Percentiles rank a stretch among this genome's conserved stretches.
Evolutionary conservation across 2,329 filamentous ascomycete species (phyloP).

Genomic region (Macrophomina phaseolina): DNA sequence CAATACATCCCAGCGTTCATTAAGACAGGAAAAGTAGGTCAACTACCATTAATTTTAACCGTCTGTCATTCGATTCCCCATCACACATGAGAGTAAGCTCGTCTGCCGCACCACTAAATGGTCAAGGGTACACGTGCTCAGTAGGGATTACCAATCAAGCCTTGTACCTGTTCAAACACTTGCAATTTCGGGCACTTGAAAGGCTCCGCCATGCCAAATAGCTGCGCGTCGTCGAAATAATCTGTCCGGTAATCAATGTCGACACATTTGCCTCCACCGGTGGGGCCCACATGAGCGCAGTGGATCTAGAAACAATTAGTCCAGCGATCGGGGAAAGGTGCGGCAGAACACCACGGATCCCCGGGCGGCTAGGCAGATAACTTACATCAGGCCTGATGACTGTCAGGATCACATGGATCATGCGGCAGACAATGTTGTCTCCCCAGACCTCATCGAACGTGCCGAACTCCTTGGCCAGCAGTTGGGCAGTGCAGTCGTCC

Average conservation of each 20-base stretch:
- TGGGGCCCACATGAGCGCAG: slow-evolving; percentile 40
- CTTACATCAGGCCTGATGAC: slow-evolving; percentile 33
- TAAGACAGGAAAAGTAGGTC: no score
- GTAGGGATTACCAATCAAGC: background rate
- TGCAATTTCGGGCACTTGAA: slow-evolving; percentile 1
- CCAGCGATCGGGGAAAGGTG: no score
- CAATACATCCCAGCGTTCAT: no score
- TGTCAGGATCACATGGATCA: slow-evolving; percentile 49
- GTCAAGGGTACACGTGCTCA: background rate
- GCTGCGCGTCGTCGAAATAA: slow-evolving; percentile 36
- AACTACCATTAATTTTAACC: no score
- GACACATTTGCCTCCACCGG: slow-evolving; percentile 38
- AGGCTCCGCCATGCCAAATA: slow-evolving; percentile 30
- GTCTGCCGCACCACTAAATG: no score
- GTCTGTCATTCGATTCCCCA: no score
- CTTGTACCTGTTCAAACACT: background rate
- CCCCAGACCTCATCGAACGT: slow-evolving; percentile 52
- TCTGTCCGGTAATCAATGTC: slow-evolving; percentile 34
- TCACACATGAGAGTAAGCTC: background rate
- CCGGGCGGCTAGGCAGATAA: background rate
- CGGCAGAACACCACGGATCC: no score
- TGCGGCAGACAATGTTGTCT: slow-evolving; percentile 52
- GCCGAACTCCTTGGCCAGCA: slow-evolving; percentile 46
- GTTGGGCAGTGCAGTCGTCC: slow-evolving; percentile 41
- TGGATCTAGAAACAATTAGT: slow-evolving; percentile 28